Conservation (phyloP, 306 rosid species). For the Lathyrus oleraceus region DNA sequence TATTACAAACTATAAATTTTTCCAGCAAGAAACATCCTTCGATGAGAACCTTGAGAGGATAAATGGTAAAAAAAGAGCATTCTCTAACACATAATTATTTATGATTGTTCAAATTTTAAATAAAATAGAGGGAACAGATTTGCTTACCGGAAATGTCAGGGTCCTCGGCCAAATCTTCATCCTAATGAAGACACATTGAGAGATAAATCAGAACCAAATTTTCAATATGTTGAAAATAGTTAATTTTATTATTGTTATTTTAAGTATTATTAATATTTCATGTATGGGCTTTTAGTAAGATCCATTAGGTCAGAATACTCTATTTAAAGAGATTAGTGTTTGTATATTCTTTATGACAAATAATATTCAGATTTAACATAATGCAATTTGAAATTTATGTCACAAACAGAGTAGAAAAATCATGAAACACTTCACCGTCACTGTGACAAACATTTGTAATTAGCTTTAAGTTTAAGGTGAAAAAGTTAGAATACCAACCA, state of each 20-base stretch:
- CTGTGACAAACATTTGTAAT: neutral
- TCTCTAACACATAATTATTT: neutral
- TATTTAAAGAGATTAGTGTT: too few species aligned
- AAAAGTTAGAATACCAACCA: neutral
- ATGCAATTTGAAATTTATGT: slow-evolving; percentile 13
- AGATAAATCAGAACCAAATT: slow-evolving; percentile 41
- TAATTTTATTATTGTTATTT: too few species aligned
- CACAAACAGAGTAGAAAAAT: neutral
- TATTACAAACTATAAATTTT: slow-evolving; percentile 10
- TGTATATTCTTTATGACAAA: too few species aligned
- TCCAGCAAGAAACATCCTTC: slow-evolving; percentile 1
- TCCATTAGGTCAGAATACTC: too few species aligned
- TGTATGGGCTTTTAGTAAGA: too few species aligned
- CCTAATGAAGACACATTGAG: slow-evolving; percentile 50
- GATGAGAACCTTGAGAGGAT: neutral
- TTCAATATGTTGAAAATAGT: neutral
- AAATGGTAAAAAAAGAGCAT: slow-evolving; percentile 17
- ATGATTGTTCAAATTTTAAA: slow-evolving; percentile 26
- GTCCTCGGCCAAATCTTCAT: slow-evolving; percentile 46
- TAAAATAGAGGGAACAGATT: slow-evolving; percentile 19
- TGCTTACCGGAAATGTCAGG: slow-evolving; percentile 56
- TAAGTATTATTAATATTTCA: too few species aligned
- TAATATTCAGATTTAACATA: too few species aligned
- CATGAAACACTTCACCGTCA: slow-evolving; percentile 5
- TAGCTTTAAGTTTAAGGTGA: slow-evolving; percentile 2